Evolutionary conservation across 2,329 filamentous ascomycete species (phyloP).

Genomic region (Aspergillus sp.): DNA sequence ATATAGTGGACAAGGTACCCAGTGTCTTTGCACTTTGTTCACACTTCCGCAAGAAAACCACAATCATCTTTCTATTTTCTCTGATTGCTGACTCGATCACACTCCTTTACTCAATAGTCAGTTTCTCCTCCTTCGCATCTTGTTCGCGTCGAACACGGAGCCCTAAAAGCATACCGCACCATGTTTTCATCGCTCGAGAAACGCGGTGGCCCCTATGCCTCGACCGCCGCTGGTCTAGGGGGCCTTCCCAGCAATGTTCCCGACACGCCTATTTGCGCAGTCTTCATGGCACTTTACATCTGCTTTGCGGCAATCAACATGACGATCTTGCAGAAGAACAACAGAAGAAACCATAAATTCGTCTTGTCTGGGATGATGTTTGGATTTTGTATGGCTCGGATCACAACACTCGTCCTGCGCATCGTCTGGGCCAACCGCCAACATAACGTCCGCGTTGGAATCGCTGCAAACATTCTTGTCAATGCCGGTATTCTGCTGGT

Average conservation of each 20-base stretch:
- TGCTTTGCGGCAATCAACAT: slow-evolving; percentile 45
- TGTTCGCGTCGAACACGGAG: no score
- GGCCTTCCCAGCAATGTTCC: slow-evolving; percentile 55
- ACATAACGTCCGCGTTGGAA: slow-evolving; percentile 48
- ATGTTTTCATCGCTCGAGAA: slow-evolving; percentile 6
- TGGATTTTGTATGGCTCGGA: slow-evolving; percentile 53
- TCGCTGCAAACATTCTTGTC: slow-evolving; percentile 67
- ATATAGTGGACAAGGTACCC: not conserved
- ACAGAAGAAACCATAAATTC: slow-evolving; percentile 48
- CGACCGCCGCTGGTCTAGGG: slow-evolving; percentile 32
- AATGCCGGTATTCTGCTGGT: slow-evolving; percentile 72
- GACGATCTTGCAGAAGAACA: slow-evolving; percentile 47
- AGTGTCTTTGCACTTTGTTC: not conserved
- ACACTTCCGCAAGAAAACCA: not conserved
- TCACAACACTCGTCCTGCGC: slow-evolving; percentile 49
- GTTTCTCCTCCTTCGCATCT: not conserved
- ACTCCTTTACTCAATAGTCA: not conserved
- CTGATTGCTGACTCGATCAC: not conserved
- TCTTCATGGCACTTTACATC: slow-evolving; percentile 58
- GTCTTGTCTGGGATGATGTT: slow-evolving; percentile 46
- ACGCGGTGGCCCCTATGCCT: slow-evolving; percentile 31
- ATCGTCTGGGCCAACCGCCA: slow-evolving; percentile 56
- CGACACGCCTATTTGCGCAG: slow-evolving; percentile 65
- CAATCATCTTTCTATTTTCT: not conserved
- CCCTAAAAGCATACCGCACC: not conserved